Evolutionary conservation across 2,329 filamentous ascomycete genomes (phyloP), one percentile per base, ranked within the genome.

Genomic region (Monosporascus ibericus): DNA sequence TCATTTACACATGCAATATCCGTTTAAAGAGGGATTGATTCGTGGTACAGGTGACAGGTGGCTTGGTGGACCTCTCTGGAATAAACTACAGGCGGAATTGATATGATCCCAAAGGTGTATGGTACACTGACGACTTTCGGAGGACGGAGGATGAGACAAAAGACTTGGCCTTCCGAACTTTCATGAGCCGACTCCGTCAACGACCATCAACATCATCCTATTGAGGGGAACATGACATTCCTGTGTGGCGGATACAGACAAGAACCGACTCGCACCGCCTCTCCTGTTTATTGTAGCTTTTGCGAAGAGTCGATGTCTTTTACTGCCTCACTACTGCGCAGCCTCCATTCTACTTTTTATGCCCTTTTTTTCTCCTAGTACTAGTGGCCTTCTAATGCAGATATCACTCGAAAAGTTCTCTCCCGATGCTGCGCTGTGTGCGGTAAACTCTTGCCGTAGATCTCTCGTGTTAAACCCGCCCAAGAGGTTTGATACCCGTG

Each of bases 361-460:
- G 70, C 61, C 65, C 68, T 71, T 72, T 73, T 73, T 68, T 70
- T 72, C 72, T 68, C 62, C 64, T 75, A 78, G 71, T 76, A 75
- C 67, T 82, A 81, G 72, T 80, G 74, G 72, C 75, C 75, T 80
- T 81, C 74, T 82, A 82, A 82, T 82, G 76, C 78, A 80, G 74
- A 81, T 79, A 80, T 80, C 75, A 75, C 71, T 73, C 72, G 71
- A 71, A 70, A 40, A 55, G 55, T 53, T 53, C 48, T 52, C 59
- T 60, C 11, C 9, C 62, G 61, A 62, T 63, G 52, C 59, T 59
- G 30, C 14, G 30, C 9, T 34, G 11, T 34, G 30, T 5, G 30
- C 30, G 11, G 9, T 34, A 34, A 30, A 34, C 30, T 34, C 30
- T 14, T 5, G 11, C 9, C 30, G 30, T 34, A 14, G 11, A 34